Conservation (phyloP, 805 yeast species). For the Hanseniaspora vineae region DNA sequence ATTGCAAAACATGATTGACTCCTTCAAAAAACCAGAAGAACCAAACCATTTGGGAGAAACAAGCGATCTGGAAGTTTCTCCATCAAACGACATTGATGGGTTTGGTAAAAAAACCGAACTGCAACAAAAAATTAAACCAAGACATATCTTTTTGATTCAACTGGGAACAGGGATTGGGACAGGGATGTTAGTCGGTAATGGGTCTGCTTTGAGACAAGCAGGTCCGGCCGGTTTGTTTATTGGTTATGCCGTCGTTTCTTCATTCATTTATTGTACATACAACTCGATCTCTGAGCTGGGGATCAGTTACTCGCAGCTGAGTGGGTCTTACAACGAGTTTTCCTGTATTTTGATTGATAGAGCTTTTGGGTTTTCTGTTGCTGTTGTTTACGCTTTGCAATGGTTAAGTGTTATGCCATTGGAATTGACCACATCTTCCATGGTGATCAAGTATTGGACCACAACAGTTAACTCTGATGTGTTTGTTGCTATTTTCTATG, state of each 20-base stretch:
- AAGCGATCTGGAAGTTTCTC: slow-evolving; percentile 1
- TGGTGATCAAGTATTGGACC: slow-evolving; percentile 40
- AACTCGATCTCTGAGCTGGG: slow-evolving; percentile 42
- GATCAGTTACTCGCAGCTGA: slow-evolving; percentile 26
- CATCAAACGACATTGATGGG: slow-evolving; percentile 1
- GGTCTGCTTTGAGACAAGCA: slow-evolving; percentile 30
- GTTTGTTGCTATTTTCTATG: slow-evolving; percentile 43
- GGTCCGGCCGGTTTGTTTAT: slow-evolving; percentile 39
- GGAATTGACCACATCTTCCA: slow-evolving; percentile 47
- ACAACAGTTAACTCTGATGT: slow-evolving; percentile 34
- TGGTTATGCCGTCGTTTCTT: slow-evolving; percentile 44
- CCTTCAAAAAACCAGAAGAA: slow-evolving; percentile 20
- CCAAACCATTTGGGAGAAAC: slow-evolving; percentile 10
- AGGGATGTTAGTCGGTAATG: slow-evolving; percentile 48
- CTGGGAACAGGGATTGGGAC: slow-evolving; percentile 79
- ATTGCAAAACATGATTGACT: slow-evolving; percentile 11
- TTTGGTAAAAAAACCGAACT: slow-evolving; percentile 14
- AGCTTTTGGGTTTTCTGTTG: slow-evolving; percentile 59
- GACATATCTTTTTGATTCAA: slow-evolving; percentile 64
- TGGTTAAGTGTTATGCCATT: slow-evolving; percentile 52
- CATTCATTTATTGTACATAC: slow-evolving; percentile 44
- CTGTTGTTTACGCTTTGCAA: slow-evolving; percentile 55
- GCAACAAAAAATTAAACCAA: slow-evolving; percentile 27
- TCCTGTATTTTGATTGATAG: slow-evolving; percentile 39
- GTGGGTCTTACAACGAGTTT: slow-evolving; percentile 29